Evolutionary conservation across 106 monocot genomes (phyloP), one percentile per base, ranked within the genome.

Genomic region (Platanthera zijinensis): DNA sequence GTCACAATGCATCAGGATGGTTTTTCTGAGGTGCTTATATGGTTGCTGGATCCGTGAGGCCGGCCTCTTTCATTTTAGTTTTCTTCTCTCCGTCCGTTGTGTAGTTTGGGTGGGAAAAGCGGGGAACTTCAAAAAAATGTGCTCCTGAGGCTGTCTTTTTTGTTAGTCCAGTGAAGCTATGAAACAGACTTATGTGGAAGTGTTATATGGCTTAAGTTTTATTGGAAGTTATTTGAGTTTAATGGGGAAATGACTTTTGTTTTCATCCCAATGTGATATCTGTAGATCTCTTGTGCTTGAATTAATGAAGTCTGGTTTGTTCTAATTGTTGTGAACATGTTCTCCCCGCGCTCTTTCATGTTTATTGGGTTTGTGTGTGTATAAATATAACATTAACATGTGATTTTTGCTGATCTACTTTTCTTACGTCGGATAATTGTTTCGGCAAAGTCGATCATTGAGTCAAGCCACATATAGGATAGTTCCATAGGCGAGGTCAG

Each of bases 1-100:
- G 10, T 52, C 74, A 75, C 30, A 75, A 39, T 19, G 49, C 14
- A 28, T 56, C 74, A 22, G 74, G 56, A 50, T 75, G 74, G 74
- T 75, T 75, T 19, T 75, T 56, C 74, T 75, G 10, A 45, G 5
- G 17, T 48, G 47, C 6, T 48, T 70, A 7, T 47, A 17, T 4
- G 11, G 67, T 32, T 32, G 66, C 66, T 32, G 30, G 30, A 7
- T 63, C n/a, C 10, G 66, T 5, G 30, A 5, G 7, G 17, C 8
- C 25, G 25, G 25, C 25, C 25, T 25, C 25, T 25, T 25, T 25
- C 25, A 25, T 25, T 25, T 25, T 25, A 25, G 66, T 30, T 3
- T 7, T 66, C 30, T 32, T 66, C 10, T 5, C 30, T 32, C 66
- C 4, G 25, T 30, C 32, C 6, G 19, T 63, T 22, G 7, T 63